These are phyloP conservation scores for Alternaria consortialis DNA, from an alignment of 2,329 filamentous ascomycete species.

Conservation along the genomic window DNA sequence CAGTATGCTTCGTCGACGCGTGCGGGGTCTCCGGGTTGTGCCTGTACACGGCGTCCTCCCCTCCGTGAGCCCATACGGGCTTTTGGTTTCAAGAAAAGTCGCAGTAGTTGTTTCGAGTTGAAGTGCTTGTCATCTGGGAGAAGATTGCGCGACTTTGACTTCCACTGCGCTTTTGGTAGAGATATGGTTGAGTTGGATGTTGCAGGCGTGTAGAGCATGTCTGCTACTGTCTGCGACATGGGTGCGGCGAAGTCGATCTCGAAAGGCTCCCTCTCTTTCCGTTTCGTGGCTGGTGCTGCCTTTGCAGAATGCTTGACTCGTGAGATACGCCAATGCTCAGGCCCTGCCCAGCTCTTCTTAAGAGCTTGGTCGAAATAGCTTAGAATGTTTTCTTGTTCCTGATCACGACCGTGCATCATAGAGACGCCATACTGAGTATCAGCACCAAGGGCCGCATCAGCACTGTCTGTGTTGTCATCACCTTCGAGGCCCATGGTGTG, in stretches of 20 bases:
- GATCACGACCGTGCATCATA: constrained; percentile 73
- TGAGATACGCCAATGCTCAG: constrained; percentile 98
- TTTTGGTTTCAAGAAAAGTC: constrained; percentile 93
- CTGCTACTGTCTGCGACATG: constrained; percentile 74
- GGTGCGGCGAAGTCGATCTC: constrained; percentile 88
- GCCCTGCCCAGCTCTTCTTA: constrained; percentile 96
- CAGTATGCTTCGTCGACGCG: constrained; percentile 96
- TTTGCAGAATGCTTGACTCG: constrained; percentile 82
- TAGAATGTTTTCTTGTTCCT: constrained; percentile 92
- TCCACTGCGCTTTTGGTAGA: constrained; percentile 93
- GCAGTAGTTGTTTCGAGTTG: constrained; percentile 88
- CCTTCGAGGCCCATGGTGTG: constrained; percentile 70
- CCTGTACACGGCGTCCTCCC: constrained; percentile 43
- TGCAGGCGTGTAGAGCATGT: constrained; percentile 82
- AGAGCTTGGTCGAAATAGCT: constrained; percentile 96
- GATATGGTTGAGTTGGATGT: constrained; percentile 82
- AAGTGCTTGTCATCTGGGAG: constrained; percentile 98
- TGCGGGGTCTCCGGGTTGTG: constrained; percentile 59
- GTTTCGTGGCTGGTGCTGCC: constrained; percentile 65
- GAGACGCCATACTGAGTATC: constrained; percentile 80
- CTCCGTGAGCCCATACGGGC: constrained; percentile 78
- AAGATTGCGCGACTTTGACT: constrained; percentile 89
- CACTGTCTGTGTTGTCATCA: constrained; percentile 59
- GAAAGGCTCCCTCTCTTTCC: constrained; percentile 96
- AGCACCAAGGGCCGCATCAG: constrained; percentile 60